Base-by-base conservation (phyloP, 441 rosid species). In the Breynia disticha region DNA sequence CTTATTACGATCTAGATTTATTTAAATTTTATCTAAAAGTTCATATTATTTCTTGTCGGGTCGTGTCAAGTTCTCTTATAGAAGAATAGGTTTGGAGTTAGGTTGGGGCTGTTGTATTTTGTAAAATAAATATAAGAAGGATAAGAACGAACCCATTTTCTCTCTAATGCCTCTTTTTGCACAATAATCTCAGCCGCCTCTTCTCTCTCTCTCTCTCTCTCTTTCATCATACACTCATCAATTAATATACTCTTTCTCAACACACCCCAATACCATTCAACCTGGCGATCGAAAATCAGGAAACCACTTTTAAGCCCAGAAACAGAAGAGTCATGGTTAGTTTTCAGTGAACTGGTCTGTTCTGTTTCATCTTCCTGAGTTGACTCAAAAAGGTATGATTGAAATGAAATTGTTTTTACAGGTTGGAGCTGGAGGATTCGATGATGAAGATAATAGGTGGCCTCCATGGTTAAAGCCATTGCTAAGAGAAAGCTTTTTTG, bases 251-350 rank as follows among this genome's bases (percentile, higher is more conserved):
- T n/a, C n/a, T n/a, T n/a, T n/a, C n/a, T n/a, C n/a, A 17, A 21
- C 16, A n/a, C 61, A 20, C 46, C 16, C 45, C 16, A 2, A 20
- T 16, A 28, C 47, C 51, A 48, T 58, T 68, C 72, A 79, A 78
- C 60, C 79, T 87, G 98, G 95, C 95, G 67, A 87, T 91, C 70
- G 96, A 87, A 18, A 84, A 83, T 68, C 96, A 87, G 42, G 93
- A 85, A 28, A 68, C 84, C 60, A 61, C 88, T 48, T 73, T 87
- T 72, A 87, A 79, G 71, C 94, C 95, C 37, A 80, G 78, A 70
- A 87, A 76, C 69, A 69, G 89, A 17, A 82, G 95, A 86, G 79
- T 86, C 74, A 87, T 86, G 95, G 98, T 91, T n/a, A n/a, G n/a
- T n/a, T n/a, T n/a, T n/a, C n/a, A n/a, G 1, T 28, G 35, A 28